These are phyloP conservation scores for Gossypioides kirkii DNA, from an alignment of 345 rosid genomes.

Conservation along the genomic window DNA sequence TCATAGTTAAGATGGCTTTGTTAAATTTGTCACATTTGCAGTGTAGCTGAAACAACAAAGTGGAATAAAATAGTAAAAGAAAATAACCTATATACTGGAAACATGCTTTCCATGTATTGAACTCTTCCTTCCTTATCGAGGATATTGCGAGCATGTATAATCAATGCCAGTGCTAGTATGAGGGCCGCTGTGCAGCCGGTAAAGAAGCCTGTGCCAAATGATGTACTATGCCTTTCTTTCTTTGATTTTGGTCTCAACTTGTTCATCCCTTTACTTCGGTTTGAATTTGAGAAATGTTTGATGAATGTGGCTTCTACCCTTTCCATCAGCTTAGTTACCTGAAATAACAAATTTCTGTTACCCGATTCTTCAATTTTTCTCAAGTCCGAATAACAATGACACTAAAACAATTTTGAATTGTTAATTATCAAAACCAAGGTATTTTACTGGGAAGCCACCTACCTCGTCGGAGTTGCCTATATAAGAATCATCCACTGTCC, in stretches of 20 bases:
- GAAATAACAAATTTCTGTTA: background rate
- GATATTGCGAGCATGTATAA: conserved; percentile 5
- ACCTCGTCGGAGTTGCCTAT: background rate
- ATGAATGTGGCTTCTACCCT: conserved; percentile 55
- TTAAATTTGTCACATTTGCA: too few relatives aligned
- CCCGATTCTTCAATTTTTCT: too few relatives aligned
- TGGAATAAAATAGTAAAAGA: background rate
- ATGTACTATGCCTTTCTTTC: conserved; percentile 49
- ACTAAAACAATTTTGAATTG: too few relatives aligned
- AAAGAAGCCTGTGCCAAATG: conserved; percentile 53
- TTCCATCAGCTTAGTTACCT: conserved; percentile 22
- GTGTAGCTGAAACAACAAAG: too few relatives aligned
- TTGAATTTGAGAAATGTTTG: conserved; percentile 53
- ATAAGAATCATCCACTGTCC: conserved; percentile 1
- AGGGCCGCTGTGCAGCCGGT: conserved; percentile 56
- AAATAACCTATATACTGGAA: conserved; percentile 38
- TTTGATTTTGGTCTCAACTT: conserved; percentile 49
- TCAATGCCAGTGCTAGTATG: conserved; percentile 37
- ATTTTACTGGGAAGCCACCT: background rate
- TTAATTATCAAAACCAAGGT: too few relatives aligned
- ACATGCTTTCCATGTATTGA: conserved; percentile 37
- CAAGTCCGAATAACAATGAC: too few relatives aligned
- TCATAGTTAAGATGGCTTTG: background rate
- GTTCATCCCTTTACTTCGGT: conserved; percentile 55
- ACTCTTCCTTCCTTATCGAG: background rate